Evolutionary conservation across 2,329 filamentous ascomycete species (phyloP).

Genomic region (Diaporthe citriasiana): DNA sequence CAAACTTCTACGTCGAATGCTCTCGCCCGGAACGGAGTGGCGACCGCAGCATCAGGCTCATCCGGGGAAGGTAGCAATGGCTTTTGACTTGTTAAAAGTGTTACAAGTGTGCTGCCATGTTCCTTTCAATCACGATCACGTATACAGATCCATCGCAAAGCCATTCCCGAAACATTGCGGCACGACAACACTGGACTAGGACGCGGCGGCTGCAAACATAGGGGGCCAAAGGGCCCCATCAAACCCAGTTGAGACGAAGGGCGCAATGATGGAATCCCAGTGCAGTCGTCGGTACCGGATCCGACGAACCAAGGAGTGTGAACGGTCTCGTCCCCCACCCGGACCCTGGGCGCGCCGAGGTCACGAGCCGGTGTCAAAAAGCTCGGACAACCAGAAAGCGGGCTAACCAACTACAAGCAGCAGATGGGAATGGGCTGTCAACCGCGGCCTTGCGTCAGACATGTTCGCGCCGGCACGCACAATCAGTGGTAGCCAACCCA

Average conservation of each 20-base stretch:
- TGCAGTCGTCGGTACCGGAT: neutral
- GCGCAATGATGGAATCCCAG: neutral
- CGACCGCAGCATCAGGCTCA: neutral
- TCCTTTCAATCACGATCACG: neutral
- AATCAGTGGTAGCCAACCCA: slow-evolving; percentile 17
- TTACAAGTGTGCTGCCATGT: neutral
- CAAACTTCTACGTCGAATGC: neutral
- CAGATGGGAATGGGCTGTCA: slow-evolving; percentile 18
- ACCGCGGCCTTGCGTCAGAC: slow-evolving; percentile 6
- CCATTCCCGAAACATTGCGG: neutral
- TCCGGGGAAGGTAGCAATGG: neutral
- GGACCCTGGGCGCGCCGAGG: slow-evolving; percentile 12
- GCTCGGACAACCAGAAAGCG: neutral
- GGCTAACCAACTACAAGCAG: neutral
- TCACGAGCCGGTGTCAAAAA: slow-evolving; percentile 21
- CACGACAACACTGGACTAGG: neutral
- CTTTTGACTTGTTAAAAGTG: neutral
- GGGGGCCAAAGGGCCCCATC: neutral
- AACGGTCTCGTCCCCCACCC: slow-evolving; percentile 20
- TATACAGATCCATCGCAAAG: neutral
- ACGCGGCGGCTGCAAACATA: neutral
- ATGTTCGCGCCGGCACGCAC: slow-evolving; percentile 16
- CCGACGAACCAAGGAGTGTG: slow-evolving; percentile 2
- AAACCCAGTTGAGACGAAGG: neutral
- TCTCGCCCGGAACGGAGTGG: neutral